A percentile compares a stretch with the other conserved stretches of the same genome.
These are phyloP conservation scores for Mesotaenium endlicherianum DNA, from an alignment of 139 green algal species.

Conservation along the genomic window DNA sequence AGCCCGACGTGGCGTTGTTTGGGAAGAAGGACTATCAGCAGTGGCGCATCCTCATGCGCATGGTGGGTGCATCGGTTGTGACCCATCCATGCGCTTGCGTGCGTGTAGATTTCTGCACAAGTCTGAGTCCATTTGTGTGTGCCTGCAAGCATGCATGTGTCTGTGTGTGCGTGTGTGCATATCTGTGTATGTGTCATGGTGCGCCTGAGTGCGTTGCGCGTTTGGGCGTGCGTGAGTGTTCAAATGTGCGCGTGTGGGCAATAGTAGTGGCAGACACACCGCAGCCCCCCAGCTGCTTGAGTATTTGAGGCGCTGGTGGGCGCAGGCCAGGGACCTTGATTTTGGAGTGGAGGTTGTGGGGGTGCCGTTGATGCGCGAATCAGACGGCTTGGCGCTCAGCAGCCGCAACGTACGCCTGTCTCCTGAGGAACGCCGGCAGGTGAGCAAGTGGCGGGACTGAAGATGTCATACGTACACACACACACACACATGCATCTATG, in stretches of 20 bases:
- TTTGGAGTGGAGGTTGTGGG: slow-evolving; percentile 86
- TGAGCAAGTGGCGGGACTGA: slow-evolving; percentile 32
- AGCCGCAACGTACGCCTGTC: slow-evolving; percentile 85
- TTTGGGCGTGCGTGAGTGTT: neutral
- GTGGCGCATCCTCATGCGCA: slow-evolving; percentile 78
- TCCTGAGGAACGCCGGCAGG: slow-evolving; percentile 59
- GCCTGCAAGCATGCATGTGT: neutral
- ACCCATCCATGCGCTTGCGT: neutral
- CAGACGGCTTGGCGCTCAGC: slow-evolving; percentile 93
- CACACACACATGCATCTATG: too few species aligned
- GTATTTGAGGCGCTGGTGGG: neutral
- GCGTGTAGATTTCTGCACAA: neutral
- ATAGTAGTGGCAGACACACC: neutral
- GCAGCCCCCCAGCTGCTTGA: neutral
- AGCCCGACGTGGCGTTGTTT: slow-evolving; percentile 89
- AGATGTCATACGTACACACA: neutral
- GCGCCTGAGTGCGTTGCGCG: neutral
- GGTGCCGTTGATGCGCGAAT: slow-evolving; percentile 79
- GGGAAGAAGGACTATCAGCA: slow-evolving; percentile 98
- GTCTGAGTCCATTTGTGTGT: neutral
- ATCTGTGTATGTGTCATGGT: neutral
- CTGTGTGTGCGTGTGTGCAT: neutral
- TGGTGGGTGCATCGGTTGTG: slow-evolving; percentile 61
- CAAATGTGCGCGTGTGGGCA: neutral
- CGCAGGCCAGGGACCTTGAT: slow-evolving; percentile 76